These are phyloP conservation scores for Russula lepida DNA, from an alignment of 768 basidiomycete genomes.

Conservation along the genomic window DNA sequence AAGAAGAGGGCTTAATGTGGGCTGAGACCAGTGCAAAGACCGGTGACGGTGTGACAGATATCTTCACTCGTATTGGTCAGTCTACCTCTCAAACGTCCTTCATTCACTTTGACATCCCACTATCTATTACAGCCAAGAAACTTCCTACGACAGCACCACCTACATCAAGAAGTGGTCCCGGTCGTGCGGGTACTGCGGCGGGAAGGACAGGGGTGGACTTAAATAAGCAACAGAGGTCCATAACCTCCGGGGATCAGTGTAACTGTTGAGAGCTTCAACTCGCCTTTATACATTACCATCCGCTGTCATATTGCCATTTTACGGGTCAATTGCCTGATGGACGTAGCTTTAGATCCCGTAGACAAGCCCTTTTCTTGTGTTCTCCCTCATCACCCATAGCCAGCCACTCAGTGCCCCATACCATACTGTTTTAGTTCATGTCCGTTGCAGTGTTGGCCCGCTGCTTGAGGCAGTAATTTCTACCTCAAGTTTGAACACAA, in stretches of 20 bases:
- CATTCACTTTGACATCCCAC: neutral
- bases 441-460: constrained; percentile 28
- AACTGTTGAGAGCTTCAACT: constrained; percentile 58
- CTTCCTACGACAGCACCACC: constrained; percentile 75
- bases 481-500: constrained; percentile 24
- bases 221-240: constrained; percentile 50
- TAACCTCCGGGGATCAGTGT: constrained; percentile 57
- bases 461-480: constrained; percentile 33
- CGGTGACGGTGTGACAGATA: constrained; percentile 77
- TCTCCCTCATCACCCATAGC: constrained; percentile 3
- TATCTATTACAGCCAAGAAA: constrained; percentile 59
- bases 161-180: constrained; percentile 46
- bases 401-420: constrained; percentile 14
- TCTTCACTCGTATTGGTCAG: constrained; percentile 81
- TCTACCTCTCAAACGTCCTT: constrained; percentile 4
- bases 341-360: constrained; percentile 10
- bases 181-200: constrained; percentile 42
- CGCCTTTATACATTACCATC: constrained; percentile 1
- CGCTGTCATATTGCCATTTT: constrained; percentile 1
- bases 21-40: constrained; percentile 86
- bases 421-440: constrained; percentile 24
- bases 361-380: constrained; percentile 4
- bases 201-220: constrained; percentile 68
- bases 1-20: constrained; percentile 91
- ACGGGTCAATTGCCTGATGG: neutral